phyloP scores from a whole-genome alignment of 331 rosid species.

The Pyracantha coccinea region DNA sequence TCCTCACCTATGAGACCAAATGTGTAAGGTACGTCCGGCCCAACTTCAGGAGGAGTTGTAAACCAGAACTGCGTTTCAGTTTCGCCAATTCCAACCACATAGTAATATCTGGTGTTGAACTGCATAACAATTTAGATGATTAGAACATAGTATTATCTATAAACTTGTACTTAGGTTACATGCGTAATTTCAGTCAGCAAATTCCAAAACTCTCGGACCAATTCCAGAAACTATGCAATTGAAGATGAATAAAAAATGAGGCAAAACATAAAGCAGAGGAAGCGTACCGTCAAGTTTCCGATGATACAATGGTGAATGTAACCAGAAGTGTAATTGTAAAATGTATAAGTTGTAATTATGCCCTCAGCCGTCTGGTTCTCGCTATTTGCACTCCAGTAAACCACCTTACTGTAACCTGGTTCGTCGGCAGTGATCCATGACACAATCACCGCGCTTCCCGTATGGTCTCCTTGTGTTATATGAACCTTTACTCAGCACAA shows the following conservation, averaged over 20 bases:
- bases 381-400: slow-evolving; percentile 35
- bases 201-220: not conserved
- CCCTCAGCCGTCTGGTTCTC: slow-evolving; percentile 13
- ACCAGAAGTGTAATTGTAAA: slow-evolving; percentile 47
- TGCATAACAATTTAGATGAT: slow-evolving; percentile 3
- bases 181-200: not conserved
- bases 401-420: slow-evolving; percentile 26
- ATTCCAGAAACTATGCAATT: not conserved
- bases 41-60: slow-evolving; percentile 57
- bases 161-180: not conserved
- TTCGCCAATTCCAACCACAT: slow-evolving; percentile 54
- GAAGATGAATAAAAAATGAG: not conserved
- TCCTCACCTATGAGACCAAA: slow-evolving; percentile 48
- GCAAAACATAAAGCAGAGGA: not conserved
- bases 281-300: slow-evolving; percentile 24
- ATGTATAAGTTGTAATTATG: slow-evolving; percentile 26
- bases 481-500: slow-evolving; percentile 50
- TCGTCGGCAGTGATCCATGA: slow-evolving; percentile 60
- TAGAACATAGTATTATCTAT: not conserved
- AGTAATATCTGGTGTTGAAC: slow-evolving; percentile 50
- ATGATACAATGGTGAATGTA: slow-evolving; percentile 44
- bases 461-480: slow-evolving; percentile 79
- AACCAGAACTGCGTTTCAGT: slow-evolving; percentile 39
- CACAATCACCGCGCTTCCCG: slow-evolving; percentile 61
- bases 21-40: slow-evolving; percentile 74